Conservation (phyloP, 768 basidiomycete species). For the Auricularia cornea region DNA sequence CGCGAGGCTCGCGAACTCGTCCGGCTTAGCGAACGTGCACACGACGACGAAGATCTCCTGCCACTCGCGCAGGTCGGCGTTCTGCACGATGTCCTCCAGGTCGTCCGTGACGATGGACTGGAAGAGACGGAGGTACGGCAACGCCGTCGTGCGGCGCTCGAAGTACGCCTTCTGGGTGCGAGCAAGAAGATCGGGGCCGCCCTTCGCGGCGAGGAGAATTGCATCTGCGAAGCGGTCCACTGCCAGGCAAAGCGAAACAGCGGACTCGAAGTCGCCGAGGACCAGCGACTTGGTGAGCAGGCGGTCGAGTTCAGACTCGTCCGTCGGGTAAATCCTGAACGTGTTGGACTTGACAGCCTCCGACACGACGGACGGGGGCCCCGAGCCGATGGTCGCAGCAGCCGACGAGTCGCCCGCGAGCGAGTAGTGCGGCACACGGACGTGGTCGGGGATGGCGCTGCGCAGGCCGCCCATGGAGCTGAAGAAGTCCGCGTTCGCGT, state of each 20-base stretch:
- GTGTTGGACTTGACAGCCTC: constrained; percentile 68
- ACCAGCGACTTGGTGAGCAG: constrained; percentile 90
- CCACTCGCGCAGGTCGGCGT: constrained; percentile 93
- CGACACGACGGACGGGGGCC: constrained; percentile 72
- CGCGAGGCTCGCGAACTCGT: constrained; percentile 79
- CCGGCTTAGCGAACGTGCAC: constrained; percentile 82
- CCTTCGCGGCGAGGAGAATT: constrained; percentile 84
- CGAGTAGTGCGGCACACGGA: constrained; percentile 70
- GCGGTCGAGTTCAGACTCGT: constrained; percentile 80
- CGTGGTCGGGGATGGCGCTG: constrained; percentile 29
- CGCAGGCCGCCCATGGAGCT: constrained; percentile 54
- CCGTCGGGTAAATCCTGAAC: constrained; percentile 83
- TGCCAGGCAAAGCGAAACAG: constrained; percentile 85
- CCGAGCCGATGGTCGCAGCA: constrained; percentile 90
- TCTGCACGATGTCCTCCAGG: constrained; percentile 88
- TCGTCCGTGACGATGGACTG: constrained; percentile 91
- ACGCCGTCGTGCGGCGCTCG: constrained; percentile 59
- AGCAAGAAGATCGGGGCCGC: constrained; percentile 77
- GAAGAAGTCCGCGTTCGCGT: constrained; percentile 81
- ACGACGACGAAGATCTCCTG: constrained; percentile 93
- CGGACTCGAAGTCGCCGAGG: constrained; percentile 89
- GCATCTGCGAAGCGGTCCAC: constrained; percentile 91
- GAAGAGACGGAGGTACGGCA: constrained; percentile 89
- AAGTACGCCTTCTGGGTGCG: constrained; percentile 93
- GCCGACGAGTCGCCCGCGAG: constrained; percentile 82